Conservation (phyloP, 2,329 filamentous ascomycete species). For the Amylocarpus encephaloides region DNA sequence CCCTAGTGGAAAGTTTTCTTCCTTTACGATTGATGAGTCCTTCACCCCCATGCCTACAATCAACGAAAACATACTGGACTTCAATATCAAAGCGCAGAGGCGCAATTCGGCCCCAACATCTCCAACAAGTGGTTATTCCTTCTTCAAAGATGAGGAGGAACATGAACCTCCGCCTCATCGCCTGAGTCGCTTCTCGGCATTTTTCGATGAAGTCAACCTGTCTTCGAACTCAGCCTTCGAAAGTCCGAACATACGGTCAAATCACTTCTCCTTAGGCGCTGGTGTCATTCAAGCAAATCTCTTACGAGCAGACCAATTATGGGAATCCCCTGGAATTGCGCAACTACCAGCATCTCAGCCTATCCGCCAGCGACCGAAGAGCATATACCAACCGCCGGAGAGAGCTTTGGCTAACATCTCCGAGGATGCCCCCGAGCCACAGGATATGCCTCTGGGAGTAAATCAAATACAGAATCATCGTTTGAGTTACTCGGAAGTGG, state of each 20-base stretch:
- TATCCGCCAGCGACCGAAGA: too few species aligned
- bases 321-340: slow-evolving; percentile 5
- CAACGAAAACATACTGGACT: not conserved
- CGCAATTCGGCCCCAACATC: not conserved
- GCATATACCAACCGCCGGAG: too few species aligned
- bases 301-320: slow-evolving; percentile 14
- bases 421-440: too few species aligned
- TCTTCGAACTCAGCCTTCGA: not conserved
- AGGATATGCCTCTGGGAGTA: too few species aligned
- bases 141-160: not conserved
- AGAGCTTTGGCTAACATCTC: too few species aligned
- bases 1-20: slow-evolving; percentile 41
- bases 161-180: not conserved
- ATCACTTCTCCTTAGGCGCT: slow-evolving; percentile 10
- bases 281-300: slow-evolving; percentile 17
- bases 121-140: not conserved
- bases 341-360: not conserved
- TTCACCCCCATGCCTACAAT: not conserved
- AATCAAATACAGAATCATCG: too few species aligned
- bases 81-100: too few species aligned
- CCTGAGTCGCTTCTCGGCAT: slow-evolving; percentile 11
- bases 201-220: slow-evolving; percentile 11
- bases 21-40: slow-evolving; percentile 30
- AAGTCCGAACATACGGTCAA: not conserved
- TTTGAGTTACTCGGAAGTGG: too few species aligned